Evolutionary conservation across 2,329 filamentous ascomycete genomes (phyloP).

Genomic region (Ceratocystiopsis brevicomis): DNA sequence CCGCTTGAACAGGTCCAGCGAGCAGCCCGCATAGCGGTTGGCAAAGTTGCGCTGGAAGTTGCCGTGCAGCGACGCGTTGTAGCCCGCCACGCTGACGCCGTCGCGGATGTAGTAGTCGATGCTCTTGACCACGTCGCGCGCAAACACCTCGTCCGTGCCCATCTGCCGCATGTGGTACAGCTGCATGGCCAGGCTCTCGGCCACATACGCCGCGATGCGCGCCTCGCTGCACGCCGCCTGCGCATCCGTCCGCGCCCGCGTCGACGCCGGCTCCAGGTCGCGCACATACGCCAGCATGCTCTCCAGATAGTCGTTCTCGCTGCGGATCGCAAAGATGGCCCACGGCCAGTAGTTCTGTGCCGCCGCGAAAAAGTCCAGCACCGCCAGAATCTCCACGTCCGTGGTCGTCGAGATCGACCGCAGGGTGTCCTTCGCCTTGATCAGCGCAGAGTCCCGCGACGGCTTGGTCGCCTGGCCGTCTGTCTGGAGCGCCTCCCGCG

Average conservation of each 20-base stretch:
- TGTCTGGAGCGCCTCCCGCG: slow-evolving; percentile 50
- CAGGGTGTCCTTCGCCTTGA: slow-evolving; percentile 53
- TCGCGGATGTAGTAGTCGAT: slow-evolving; percentile 62
- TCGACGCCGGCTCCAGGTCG: slow-evolving; percentile 30
- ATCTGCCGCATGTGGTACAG: slow-evolving; percentile 69
- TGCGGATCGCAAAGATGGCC: slow-evolving; percentile 65
- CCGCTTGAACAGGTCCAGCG: slow-evolving; percentile 62
- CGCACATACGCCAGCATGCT: slow-evolving; percentile 53
- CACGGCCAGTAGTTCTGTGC: slow-evolving; percentile 93
- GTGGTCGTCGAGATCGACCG: slow-evolving; percentile 44
- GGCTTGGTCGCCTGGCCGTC: slow-evolving; percentile 30
- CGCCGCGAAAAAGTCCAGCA: slow-evolving; percentile 71
- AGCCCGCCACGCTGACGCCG: slow-evolving; percentile 59
- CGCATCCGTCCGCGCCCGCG: slow-evolving; percentile 35
- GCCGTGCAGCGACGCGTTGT: slow-evolving; percentile 71
- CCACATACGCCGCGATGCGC: slow-evolving; percentile 60
- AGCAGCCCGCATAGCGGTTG: slow-evolving; percentile 53
- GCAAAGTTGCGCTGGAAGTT: slow-evolving; percentile 77
- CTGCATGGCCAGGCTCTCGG: slow-evolving; percentile 80
- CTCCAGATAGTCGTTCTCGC: slow-evolving; percentile 54
- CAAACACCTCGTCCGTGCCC: slow-evolving; percentile 43
- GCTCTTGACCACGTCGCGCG: slow-evolving; percentile 53
- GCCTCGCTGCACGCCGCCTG: slow-evolving; percentile 42
- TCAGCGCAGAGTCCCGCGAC: slow-evolving; percentile 46
- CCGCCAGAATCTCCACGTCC: slow-evolving; percentile 47